Percentiles rank a stretch among this genome's conserved stretches.
Conservation (phyloP, 768 basidiomycete genomes). For the Mycena leptocephala region DNA sequence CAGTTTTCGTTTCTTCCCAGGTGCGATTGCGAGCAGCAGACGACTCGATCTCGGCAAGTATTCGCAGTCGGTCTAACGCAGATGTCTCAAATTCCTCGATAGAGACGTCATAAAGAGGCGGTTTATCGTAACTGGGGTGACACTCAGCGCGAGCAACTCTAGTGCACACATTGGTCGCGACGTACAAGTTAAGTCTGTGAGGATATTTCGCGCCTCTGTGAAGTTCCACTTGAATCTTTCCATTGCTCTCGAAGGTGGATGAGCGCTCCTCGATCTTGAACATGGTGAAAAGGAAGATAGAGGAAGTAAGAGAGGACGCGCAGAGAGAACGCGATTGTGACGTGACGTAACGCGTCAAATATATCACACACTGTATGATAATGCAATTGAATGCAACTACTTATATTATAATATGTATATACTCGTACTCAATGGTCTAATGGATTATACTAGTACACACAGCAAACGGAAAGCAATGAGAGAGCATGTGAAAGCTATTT, state of each 20-base stretch:
- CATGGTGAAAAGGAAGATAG: slow-evolving; percentile 50
- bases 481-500: slow-evolving; percentile 16
- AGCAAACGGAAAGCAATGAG: slow-evolving; percentile 24
- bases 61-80: slow-evolving; percentile 89
- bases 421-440: no score
- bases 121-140: slow-evolving; percentile 81
- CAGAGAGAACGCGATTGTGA: neutral
- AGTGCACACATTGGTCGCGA: slow-evolving; percentile 23
- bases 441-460: slow-evolving; percentile 19
- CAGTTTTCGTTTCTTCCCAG: slow-evolving; percentile 82
- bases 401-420: no score
- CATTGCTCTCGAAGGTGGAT: slow-evolving; percentile 37
- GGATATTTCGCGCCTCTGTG: slow-evolving; percentile 62
- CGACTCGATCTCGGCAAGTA: slow-evolving; percentile 93
- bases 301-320: no score
- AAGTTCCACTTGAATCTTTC: slow-evolving; percentile 35
- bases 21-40: slow-evolving; percentile 87
- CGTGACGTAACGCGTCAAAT: neutral
- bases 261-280: slow-evolving; percentile 54
- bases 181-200: slow-evolving; percentile 86
- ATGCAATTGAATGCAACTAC: no score
- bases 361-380: no score
- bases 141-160: slow-evolving; percentile 23
- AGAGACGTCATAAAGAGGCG: slow-evolving; percentile 91
- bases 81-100: slow-evolving; percentile 96